These are phyloP conservation scores for Cryptosporidium tyzzeri DNA, from an alignment of 169 alveolate genomes.

Conservation along the genomic window DNA sequence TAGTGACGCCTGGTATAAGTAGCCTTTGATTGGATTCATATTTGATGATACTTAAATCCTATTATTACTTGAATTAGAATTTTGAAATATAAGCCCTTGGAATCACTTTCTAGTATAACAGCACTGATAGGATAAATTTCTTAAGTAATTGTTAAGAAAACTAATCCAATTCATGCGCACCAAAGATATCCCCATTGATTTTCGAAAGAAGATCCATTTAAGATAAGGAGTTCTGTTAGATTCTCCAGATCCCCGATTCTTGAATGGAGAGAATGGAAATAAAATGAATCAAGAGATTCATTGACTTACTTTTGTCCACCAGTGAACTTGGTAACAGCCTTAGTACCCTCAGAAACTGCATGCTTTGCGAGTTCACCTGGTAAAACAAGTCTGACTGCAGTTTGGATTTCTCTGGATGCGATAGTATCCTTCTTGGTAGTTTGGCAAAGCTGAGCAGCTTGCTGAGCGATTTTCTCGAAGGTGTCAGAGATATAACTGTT, in stretches of 20 bases:
- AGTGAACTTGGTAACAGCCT: conserved; percentile 98
- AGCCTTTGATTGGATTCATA: conserved; percentile 1
- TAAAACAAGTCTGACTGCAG: conserved; percentile 98
- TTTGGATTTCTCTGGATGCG: conserved; percentile 97
- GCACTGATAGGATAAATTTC: conserved; percentile 15
- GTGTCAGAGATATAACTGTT: conserved; percentile 96
- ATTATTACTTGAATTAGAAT: conserved; percentile 11
- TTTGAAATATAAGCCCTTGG: conserved; percentile 41
- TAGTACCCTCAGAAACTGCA: conserved; percentile 99
- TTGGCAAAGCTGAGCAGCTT: conserved; percentile 95
- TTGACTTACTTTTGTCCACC: conserved; percentile 82
- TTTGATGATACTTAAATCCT: conserved; percentile 50
- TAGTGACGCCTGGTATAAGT: conserved; percentile 76
- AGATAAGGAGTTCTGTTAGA: not conserved
- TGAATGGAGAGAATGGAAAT: not conserved
- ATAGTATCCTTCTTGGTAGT: conserved; percentile 95
- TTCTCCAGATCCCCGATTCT: not conserved
- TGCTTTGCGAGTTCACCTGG: conserved; percentile 99
- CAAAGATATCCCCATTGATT: not conserved
- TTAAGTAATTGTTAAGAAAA: not conserved
- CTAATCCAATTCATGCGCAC: not conserved
- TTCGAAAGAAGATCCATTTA: not conserved
- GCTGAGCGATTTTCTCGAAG: conserved; percentile 95
- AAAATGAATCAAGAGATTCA: not conserved
- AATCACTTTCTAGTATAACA: conserved; percentile 38